Percentiles rank a stretch among this genome's conserved stretches.
Conservation (phyloP, 2,329 filamentous ascomycete species). For the Thielaviopsis populi region DNA sequence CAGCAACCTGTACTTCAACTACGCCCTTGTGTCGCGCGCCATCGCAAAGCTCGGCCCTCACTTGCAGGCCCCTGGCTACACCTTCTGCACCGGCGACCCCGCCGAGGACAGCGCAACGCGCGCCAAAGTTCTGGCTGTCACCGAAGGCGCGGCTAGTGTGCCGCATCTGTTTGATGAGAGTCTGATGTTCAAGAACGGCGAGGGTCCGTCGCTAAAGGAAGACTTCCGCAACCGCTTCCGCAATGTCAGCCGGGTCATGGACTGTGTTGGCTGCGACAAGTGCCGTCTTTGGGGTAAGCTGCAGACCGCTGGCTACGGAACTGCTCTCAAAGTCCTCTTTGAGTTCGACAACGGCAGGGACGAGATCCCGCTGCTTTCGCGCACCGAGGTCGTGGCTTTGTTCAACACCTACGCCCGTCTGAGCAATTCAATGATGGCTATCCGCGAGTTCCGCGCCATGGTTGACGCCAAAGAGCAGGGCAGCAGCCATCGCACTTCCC, state of each 20-base stretch:
- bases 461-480: constrained; percentile 26
- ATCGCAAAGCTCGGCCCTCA: constrained; percentile 79
- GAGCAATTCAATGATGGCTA: constrained; percentile 60
- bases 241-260: constrained; percentile 93
- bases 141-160: constrained; percentile 51
- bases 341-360: constrained; percentile 64
- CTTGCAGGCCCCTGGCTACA: constrained; percentile 54
- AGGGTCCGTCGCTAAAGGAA: constrained; percentile 70
- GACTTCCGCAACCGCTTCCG: constrained; percentile 96
- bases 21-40: constrained; percentile 82
- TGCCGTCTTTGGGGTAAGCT: constrained; percentile 96
- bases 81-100: constrained; percentile 79
- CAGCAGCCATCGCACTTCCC: constrained; percentile 15
- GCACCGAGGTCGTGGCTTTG: constrained; percentile 85
- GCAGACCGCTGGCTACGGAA: constrained; percentile 87
- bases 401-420: constrained; percentile 89
- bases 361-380: constrained; percentile 54
- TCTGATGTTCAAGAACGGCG: constrained; percentile 77
- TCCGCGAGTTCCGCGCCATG: constrained; percentile 54
- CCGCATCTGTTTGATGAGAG: constrained; percentile 84
- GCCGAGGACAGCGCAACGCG: constrained; percentile 67
- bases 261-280: constrained; percentile 97
- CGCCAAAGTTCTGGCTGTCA: constrained; percentile 63
- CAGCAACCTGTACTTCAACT: constrained; percentile 98
- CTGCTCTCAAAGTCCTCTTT: constrained; percentile 88